Evolutionary conservation across 768 basidiomycete species (phyloP).

Genomic region (Mycena indigotica): DNA sequence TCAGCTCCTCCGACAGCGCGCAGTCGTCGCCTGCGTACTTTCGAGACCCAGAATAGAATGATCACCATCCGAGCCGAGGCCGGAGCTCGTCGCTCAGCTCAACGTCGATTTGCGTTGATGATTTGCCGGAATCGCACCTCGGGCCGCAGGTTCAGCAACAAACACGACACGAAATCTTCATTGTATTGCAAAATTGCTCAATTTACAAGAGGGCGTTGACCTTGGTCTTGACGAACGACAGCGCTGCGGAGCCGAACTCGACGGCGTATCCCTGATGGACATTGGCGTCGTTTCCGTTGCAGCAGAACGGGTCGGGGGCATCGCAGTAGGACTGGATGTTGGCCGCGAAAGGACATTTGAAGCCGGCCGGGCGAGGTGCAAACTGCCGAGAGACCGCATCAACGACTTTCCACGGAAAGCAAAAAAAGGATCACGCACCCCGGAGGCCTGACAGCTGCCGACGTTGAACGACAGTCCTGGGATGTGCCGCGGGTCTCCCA

Average conservation of each 20-base stretch:
- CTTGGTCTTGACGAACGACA: conserved; percentile 33
- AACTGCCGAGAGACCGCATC: conserved; percentile 22
- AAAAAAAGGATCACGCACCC: conserved; percentile 27
- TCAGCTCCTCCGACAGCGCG: too few relatives aligned
- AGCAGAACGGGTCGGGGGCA: conserved; percentile 31
- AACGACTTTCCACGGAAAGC: too few relatives aligned
- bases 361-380: conserved; percentile 36
- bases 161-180: too few relatives aligned
- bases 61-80: too few relatives aligned
- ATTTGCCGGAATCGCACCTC: too few relatives aligned
- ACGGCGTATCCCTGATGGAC: conserved; percentile 36
- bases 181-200: too few relatives aligned
- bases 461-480: conserved; percentile 36
- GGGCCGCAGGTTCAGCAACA: too few relatives aligned
- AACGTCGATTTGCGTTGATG: too few relatives aligned
- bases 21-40: too few relatives aligned
- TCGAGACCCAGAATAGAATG: too few relatives aligned
- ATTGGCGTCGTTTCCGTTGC: conserved; percentile 33
- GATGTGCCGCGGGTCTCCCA: conserved; percentile 37
- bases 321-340: conserved; percentile 38
- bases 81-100: too few relatives aligned
- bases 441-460: conserved; percentile 34
- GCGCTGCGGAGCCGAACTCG: conserved; percentile 33
- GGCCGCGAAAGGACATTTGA: conserved; percentile 31
- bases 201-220: conserved; percentile 30